A percentile compares a stretch with the other conserved stretches of the same genome.
These are phyloP conservation scores for Pisolithus thermaeus DNA, from an alignment of 1,284 basidiomycete species.

Conservation along the genomic window DNA sequence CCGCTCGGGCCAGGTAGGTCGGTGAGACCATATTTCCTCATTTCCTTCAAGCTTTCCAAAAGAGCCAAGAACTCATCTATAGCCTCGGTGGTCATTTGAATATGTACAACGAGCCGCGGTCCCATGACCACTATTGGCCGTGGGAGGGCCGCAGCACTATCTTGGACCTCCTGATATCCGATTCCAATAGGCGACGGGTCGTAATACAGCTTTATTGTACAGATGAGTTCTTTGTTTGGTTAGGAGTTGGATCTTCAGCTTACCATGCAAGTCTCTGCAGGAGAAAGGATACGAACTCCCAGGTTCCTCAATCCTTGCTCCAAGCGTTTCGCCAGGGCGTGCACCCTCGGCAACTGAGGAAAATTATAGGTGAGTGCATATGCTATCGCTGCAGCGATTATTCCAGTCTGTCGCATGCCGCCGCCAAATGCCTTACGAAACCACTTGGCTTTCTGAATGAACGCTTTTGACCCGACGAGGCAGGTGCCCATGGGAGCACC, in stretches of 20 bases:
- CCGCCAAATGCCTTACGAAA: slow-evolving; percentile 92
- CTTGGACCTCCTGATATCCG: slow-evolving; percentile 56
- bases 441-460: slow-evolving; percentile 70
- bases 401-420: slow-evolving; percentile 87
- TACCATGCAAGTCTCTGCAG: slow-evolving; percentile 87
- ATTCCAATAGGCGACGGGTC: slow-evolving; percentile 69
- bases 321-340: slow-evolving; percentile 64
- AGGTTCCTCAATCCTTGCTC: slow-evolving; percentile 68
- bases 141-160: slow-evolving; percentile 51
- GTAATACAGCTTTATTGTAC: slow-evolving; percentile 55
- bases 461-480: slow-evolving; percentile 72
- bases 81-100: slow-evolving; percentile 73
- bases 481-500: slow-evolving; percentile 89
- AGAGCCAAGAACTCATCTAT: slow-evolving; percentile 55
- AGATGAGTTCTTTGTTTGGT: not conserved
- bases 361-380: slow-evolving; percentile 83
- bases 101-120: slow-evolving; percentile 78
- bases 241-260: slow-evolving; percentile 16
- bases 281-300: slow-evolving; percentile 67
- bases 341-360: slow-evolving; percentile 67
- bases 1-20: not conserved
- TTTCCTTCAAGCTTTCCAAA: slow-evolving; percentile 19
- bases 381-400: slow-evolving; percentile 76
- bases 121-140: slow-evolving; percentile 66
- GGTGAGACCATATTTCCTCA: not conserved